Conservation (phyloP, 1,284 basidiomycete species). For the Trichosporon faecale region DNA sequence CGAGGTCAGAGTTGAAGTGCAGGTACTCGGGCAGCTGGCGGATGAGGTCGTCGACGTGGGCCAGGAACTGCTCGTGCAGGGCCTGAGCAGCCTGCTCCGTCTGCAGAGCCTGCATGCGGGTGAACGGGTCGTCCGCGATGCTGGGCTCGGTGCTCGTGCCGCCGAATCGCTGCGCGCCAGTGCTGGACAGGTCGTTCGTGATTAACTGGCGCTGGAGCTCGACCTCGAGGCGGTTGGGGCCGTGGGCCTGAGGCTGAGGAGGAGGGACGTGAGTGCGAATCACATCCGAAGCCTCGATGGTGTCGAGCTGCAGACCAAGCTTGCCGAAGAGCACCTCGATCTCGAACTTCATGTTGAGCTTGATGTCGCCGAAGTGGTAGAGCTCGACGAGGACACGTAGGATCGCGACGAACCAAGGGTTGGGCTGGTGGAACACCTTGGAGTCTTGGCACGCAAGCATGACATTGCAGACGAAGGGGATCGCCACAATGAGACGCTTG, state of each 20-base stretch:
- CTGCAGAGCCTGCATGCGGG: conserved; percentile 48
- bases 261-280: conserved; percentile 56
- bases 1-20: conserved; percentile 65
- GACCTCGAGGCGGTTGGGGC: conserved; percentile 42
- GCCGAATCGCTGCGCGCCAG: conserved; percentile 34
- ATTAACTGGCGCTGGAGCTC: conserved; percentile 44
- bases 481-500: conserved; percentile 86
- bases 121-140: conserved; percentile 37
- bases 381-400: conserved; percentile 88
- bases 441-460: conserved; percentile 87
- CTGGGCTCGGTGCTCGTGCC: conserved; percentile 29
- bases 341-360: conserved; percentile 97
- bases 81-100: conserved; percentile 48
- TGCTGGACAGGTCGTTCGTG: conserved; percentile 26
- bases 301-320: conserved; percentile 81
- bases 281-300: conserved; percentile 78
- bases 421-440: conserved; percentile 89
- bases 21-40: conserved; percentile 75
- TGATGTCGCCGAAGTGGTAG: conserved; percentile 94
- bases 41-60: conserved; percentile 56
- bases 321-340: conserved; percentile 96
- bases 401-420: conserved; percentile 97
- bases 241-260: conserved; percentile 42
- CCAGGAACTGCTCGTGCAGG: conserved; percentile 50
- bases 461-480: conserved; percentile 98